Base-by-base conservation (phyloP, 306 rosid species). In the Hylodesmum podocarpum region DNA sequence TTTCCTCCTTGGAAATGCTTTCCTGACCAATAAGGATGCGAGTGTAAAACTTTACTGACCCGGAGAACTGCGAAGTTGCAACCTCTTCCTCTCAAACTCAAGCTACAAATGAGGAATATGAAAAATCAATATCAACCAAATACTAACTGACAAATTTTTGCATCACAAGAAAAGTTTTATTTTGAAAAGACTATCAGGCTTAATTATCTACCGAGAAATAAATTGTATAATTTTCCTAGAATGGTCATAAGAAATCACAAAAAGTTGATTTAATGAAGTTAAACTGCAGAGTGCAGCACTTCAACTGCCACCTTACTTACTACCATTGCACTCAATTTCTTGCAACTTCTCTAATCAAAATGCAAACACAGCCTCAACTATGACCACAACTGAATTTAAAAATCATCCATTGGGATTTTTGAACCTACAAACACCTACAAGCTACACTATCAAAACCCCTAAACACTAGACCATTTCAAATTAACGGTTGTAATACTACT, bases 1-100 rank as follows among this genome's bases (percentile, higher is more conserved):
- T 58, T 66, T 82, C 50, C 57, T 67, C 83, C 64, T 68, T 53
- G 73, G 53, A 55, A 41, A 36, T 43, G 39, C 63, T 73, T 78
- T 71, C 75, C 77, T 25, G 36, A 78, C 74, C 70, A 79, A 75
- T 54, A 10, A 47, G 63, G 71, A 43, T 73, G 79, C 71, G 81
- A 73, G 63, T 34, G 15, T 25, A 47, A 44, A 84, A 57, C 84
- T 77, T 85, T 77, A 91, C 78, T 82, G 95, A 74, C 90, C 89
- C 74, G 86, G 62, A n/a, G 63, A 46, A 55, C 79, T 61, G 55
- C 93, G 97, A 78, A 81, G 81, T 68, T 90, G 97, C 85, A 94
- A 78, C 86, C 94, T 92, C 87, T 89, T 91, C 87, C 94, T 90
- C 88, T 90, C 97, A 1, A 86, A 58, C 77, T 90, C 98, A 66